Base-by-base conservation (phyloP, 2,329 filamentous ascomycete genomes). In the Cryphonectria japonica region DNA sequence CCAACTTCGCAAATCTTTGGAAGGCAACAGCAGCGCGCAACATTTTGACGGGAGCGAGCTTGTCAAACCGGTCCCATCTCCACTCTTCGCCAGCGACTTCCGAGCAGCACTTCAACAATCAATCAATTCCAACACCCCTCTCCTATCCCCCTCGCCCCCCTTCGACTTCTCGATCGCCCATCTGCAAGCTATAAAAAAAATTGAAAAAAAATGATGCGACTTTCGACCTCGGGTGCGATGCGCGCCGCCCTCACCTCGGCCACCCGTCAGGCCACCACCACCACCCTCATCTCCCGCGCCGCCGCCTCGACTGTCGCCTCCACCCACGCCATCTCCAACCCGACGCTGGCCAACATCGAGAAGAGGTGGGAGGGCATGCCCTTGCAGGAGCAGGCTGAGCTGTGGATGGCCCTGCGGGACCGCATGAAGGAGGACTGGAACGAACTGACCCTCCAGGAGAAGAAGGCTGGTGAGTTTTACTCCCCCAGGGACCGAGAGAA, bases 331-430 rank as follows among this genome's bases (percentile, higher is more conserved):
- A 97, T 99, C 85, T 97, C 95, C 80, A 98, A 98, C 87, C 96
- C 97, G 77, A 98, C 94, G 72, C 90, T 99, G 80, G 93, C 94
- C 84, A 94, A 97, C 85, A 98, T 99, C 81, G 96, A 99, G 91
- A 98, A 97, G 92, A 89, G 96, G 87, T 99, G 96, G 96, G 96
- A 99, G 87, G 89, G 87, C 75, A 95, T 98, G 93, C 95, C 95
- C 72, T 94, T 96, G 75, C 94, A 97, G 88, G 96, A 99, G 89
- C 96, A 99, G 90, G 96, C 96, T 77, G 96, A 99, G 82, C 87
- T 99, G 78, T 99, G 96, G 96, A 99, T 99, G 96, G 88, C 92
- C 78, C 88, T 99, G 83, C 91, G 96, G 84, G 96, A 99, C 86
- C 92, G 96, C 81, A 99, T 99, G 96, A 98, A 97, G 93, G 91